Percentiles rank a stretch among this genome's conserved stretches.
Conservation (phyloP, 2,329 filamentous ascomycete genomes). For the Colletotrichum australisinense region DNA sequence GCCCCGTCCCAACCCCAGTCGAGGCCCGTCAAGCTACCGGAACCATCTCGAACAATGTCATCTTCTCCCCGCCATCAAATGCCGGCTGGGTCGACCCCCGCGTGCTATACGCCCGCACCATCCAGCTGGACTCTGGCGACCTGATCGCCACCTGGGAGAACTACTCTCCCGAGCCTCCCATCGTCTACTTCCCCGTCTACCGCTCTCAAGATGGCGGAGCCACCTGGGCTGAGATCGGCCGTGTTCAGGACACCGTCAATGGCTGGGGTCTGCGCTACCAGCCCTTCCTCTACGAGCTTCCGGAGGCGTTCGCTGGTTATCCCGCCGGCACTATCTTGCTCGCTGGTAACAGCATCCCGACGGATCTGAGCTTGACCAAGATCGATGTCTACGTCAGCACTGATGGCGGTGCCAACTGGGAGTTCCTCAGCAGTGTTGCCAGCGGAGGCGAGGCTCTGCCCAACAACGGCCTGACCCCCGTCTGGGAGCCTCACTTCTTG, state of each 20-base stretch:
- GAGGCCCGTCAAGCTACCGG: constrained; percentile 29
- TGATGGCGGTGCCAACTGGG: constrained; percentile 72
- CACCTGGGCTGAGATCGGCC: constrained; percentile 73
- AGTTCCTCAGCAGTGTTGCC: constrained; percentile 75
- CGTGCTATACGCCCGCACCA: constrained; percentile 56
- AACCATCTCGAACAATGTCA: constrained; percentile 44
- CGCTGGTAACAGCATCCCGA: constrained; percentile 70
- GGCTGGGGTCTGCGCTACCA: constrained; percentile 76
- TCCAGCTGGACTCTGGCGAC: constrained; percentile 56
- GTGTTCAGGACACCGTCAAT: constrained; percentile 72
- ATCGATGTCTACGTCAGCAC: constrained; percentile 76
- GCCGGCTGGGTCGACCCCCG: constrained; percentile 55
- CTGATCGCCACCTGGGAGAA: constrained; percentile 67
- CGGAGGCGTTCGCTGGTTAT: constrained; percentile 66
- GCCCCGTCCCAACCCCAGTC: constrained; percentile 29
- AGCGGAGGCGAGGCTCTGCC: constrained; percentile 69
- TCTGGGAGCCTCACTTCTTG: constrained; percentile 79
- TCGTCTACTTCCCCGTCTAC: constrained; percentile 66
- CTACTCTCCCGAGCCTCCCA: constrained; percentile 66
- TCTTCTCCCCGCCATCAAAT: constrained; percentile 54
- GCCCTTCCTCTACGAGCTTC: constrained; percentile 74
- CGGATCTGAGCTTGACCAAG: constrained; percentile 70
- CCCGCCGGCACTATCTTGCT: constrained; percentile 72
- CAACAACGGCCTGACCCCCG: constrained; percentile 73
- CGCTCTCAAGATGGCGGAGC: constrained; percentile 62